A percentile compares a stretch with the other conserved stretches of the same genome.
Conservation (phyloP, 257 asterid genomes). For the Solanum stenotomum region DNA sequence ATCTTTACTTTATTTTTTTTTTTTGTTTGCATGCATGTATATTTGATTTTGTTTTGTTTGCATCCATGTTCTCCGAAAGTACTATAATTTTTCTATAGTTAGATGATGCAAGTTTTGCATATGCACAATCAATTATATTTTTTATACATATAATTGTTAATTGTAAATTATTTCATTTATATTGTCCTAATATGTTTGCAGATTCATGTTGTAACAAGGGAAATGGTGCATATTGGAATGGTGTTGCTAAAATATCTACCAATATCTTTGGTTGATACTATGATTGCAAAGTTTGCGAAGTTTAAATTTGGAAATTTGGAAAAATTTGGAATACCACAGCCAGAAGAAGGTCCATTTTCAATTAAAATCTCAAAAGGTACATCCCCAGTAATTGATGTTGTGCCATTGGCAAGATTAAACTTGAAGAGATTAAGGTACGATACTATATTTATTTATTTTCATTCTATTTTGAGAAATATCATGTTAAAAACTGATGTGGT, state of each 20-base stretch:
- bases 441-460: neutral
- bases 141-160: too few species aligned
- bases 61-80: neutral
- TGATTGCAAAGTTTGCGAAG: constrained; percentile 1
- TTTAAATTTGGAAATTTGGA: constrained; percentile 22
- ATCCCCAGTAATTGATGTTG: constrained; percentile 27
- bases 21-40: neutral
- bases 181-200: neutral
- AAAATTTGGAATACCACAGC: constrained; percentile 8
- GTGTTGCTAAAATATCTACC: constrained; percentile 12
- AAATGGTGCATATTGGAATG: constrained; percentile 39
- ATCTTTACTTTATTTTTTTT: too few species aligned
- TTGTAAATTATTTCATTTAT: neutral
- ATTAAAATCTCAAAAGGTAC: constrained; percentile 21
- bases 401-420: constrained; percentile 13
- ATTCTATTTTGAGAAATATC: neutral
- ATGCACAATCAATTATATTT: neutral
- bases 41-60: neutral
- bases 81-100: too few species aligned
- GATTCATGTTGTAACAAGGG: constrained; percentile 36
- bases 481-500: neutral
- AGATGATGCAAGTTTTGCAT: neutral
- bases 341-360: constrained; percentile 31
- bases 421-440: constrained; percentile 27
- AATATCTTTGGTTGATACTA: constrained; percentile 14